A percentile compares a stretch with the other conserved stretches of the same genome.
Evolutionary conservation across 306 rosid species (phyloP).

Genomic region (Rosa rugosa): DNA sequence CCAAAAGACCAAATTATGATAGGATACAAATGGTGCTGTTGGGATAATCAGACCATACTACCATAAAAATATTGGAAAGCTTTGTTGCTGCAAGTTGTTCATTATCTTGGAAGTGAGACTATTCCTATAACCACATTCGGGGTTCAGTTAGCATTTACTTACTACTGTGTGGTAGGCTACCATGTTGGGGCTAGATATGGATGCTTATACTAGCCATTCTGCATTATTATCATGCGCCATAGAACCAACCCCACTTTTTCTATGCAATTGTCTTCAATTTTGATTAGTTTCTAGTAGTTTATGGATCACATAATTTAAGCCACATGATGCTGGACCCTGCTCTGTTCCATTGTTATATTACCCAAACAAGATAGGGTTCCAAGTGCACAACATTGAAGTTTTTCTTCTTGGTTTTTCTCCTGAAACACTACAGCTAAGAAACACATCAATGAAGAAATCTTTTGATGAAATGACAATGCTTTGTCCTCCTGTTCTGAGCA

Average conservation of each 20-base stretch:
- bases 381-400: neutral
- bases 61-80: neutral
- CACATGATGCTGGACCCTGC: slow-evolving; percentile 11
- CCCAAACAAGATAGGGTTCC: neutral
- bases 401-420: neutral
- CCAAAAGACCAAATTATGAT: neutral
- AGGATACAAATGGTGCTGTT: neutral
- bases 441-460: neutral
- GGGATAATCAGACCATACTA: neutral
- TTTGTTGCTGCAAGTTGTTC: neutral
- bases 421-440: neutral
- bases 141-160: neutral
- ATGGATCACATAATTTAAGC: neutral
- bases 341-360: too few relatives aligned
- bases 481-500: neutral
- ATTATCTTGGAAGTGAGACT: neutral
- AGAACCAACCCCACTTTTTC: neutral
- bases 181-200: neutral
- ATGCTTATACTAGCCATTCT: neutral
- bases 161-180: neutral
- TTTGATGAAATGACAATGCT: neutral
- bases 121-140: neutral
- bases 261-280: neutral
- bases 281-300: neutral
- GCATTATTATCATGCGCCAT: neutral